Percentiles rank a stretch among this genome's conserved stretches.
phyloP scores from a whole-genome alignment of 202 grass and related monocot species.

The Sporobolus alterniflorus region DNA sequence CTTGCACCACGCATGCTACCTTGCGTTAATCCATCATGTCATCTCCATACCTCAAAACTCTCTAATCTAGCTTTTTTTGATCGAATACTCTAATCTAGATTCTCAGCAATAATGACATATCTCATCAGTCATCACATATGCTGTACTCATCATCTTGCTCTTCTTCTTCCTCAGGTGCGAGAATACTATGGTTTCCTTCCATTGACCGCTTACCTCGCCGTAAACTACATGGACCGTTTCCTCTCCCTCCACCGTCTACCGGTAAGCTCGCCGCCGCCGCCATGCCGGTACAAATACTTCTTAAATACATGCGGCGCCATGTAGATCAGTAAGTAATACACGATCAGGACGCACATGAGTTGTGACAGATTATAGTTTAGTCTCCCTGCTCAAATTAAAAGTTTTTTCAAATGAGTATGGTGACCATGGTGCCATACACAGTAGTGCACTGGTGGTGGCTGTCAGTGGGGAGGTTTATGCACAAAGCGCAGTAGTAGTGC shows the following conservation, averaged over 20 bases:
- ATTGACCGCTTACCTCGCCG: conserved; percentile 91
- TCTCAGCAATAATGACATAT: no score
- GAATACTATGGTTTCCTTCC: conserved; percentile 74
- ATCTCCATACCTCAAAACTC: no score
- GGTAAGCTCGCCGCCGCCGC: conserved; percentile 55
- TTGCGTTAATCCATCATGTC: neutral
- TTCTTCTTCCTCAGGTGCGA: conserved; percentile 53
- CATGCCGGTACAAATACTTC: neutral
- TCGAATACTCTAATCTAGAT: no score
- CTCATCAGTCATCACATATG: no score
- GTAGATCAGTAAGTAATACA: neutral
- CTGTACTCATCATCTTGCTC: neutral
- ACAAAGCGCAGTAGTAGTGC: conserved; percentile 39
- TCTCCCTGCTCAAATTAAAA: neutral
- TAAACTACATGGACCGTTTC: conserved; percentile 97
- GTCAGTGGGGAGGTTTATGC: conserved; percentile 40
- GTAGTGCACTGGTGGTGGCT: conserved; percentile 18
- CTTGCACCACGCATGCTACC: neutral
- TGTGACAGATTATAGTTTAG: neutral
- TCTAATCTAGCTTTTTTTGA: no score
- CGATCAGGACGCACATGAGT: conserved; percentile 21
- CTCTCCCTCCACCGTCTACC: conserved; percentile 70
- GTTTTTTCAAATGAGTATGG: neutral
- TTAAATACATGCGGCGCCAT: neutral
- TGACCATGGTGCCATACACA: conserved; percentile 1